Evolutionary conservation across 2,329 filamentous ascomycete species (phyloP), one percentile per base, ranked within the genome.

Genomic region (Fusarium decemcellulare): DNA sequence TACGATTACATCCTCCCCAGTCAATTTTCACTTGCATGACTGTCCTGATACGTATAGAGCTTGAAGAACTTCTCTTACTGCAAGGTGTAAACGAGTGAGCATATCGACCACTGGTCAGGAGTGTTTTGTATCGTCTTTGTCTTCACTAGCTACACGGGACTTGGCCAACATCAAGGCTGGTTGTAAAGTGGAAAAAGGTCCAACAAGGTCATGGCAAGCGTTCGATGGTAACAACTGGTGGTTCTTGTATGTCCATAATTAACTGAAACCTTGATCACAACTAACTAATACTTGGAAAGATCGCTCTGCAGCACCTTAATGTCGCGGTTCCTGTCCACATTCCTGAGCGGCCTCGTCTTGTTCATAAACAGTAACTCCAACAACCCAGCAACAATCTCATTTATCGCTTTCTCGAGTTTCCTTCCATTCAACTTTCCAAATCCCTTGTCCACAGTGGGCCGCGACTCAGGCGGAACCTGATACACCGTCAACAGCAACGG

Each of bases 361-460:
- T 59, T 53, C 29, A 30, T 40, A 27, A 63, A 63, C 42, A 63
- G 23, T 16, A 63, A 29, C 23, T 59, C 36, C 34, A 59, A 18
- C 39, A 63, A 27, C 16, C 54, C 55, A 8, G 12, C 32, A 47
- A 44, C 48, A 11, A 63, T 46, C 15, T 59, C 36, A 48, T 63
- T 52, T 2, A 59, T 15, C 8, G 32, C 59, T 46, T 47, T 62
- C 16, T 62, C 59, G 7, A 64, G 9, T 23, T 42, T 60, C 4
- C 42, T 58, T 14, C 63, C 67, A 16, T 30, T 1, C 15, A 70
- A 32, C 0, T 15, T 64, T 3, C 67, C 67, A 48, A 70, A 55
- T 0, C 29, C 8, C 7, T 56, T 27, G 5, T 60, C 34, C 0
- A 67, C 46, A 9, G 5, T 6, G 1, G 54, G 12, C 15, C 67